Base-by-base conservation (phyloP, 495 filamentous ascomycete species). In the Penicillium manginii region DNA sequence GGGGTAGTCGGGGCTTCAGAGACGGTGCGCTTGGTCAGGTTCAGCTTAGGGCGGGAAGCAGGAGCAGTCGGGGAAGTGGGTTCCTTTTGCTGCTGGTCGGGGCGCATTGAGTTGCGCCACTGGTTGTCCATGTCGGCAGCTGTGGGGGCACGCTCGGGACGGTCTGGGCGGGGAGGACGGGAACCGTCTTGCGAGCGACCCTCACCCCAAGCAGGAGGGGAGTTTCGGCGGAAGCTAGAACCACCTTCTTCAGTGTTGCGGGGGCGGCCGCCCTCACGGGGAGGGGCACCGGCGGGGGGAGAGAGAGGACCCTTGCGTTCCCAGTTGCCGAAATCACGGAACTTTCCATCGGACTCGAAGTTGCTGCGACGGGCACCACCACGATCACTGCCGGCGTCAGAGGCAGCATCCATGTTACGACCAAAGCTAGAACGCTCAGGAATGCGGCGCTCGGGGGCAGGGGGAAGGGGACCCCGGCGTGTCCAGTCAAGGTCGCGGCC, bases 251-350 rank as follows among this genome's bases (percentile, higher is more conserved):
- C 91, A 54, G 83, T 83, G 71, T 79, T 85, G 58, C 83, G 78
- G 54, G 87, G 83, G 42, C 90, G 87, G 53, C 90, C 88, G 48
- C 85, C 86, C 63, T 91, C 89, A 79, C 57, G 74, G 77, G 22
- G 78, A 69, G 12, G 77, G 68, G 61, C 49, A 59, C 87, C 81
- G 37, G 81, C 69, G 31, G 88, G 73, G 10, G 93, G 90, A 42
- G 93, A 89, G 45, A 97, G 82, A 26, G 96, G 94, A 21, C 94
- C 96, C 66, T 92, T 93, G 54, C 94, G 90, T 73, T 97, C 93
- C 94, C 94, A 98, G 76, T 92, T 94, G 57, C 84, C 81, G 62
- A 97, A 90, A 66, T 97, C 91, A 21, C 93, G 88, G 52, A 88
- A 76, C 72, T 92, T 96, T 59, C 90, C 89, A 68, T 96, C 91